Conservation (phyloP, 2,329 filamentous ascomycete species). For the Zopfia rhizophila region DNA sequence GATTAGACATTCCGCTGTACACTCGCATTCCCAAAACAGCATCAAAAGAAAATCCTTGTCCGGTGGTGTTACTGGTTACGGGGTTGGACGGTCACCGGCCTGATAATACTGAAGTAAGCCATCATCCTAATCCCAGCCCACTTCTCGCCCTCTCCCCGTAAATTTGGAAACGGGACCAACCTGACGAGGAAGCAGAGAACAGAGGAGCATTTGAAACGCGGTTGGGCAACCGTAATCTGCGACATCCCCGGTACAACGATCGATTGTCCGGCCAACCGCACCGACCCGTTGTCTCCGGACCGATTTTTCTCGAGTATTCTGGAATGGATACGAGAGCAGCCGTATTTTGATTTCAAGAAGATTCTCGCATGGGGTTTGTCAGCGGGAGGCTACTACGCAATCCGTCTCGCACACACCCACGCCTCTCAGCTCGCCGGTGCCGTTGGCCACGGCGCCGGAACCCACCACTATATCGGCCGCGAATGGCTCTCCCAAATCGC, state of each 20-base stretch:
- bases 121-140: background rate
- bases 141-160: no score
- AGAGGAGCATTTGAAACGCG: conserved; percentile 57
- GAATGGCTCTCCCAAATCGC: conserved; percentile 65
- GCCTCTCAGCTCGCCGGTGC: conserved; percentile 57
- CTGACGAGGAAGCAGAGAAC: no score
- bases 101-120: conserved; percentile 46
- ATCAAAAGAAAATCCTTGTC: conserved; percentile 56
- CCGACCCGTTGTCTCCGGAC: conserved; percentile 61
- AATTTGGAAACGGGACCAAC: background rate
- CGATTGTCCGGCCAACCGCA: conserved; percentile 62
- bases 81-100: conserved; percentile 69
- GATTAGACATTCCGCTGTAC: conserved; percentile 69
- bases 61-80: conserved; percentile 65
- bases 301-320: conserved; percentile 64
- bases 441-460: conserved; percentile 65
- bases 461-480: conserved; percentile 66
- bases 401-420: conserved; percentile 67
- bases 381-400: conserved; percentile 68
- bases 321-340: conserved; percentile 60
- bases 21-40: conserved; percentile 64
- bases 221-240: conserved; percentile 61
- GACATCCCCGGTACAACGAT: conserved; percentile 67
- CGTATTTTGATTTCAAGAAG: conserved; percentile 58
- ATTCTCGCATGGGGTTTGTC: conserved; percentile 66